Conservation (phyloP, 148 eudicot genomes). For the Rhododendron henanense region DNA sequence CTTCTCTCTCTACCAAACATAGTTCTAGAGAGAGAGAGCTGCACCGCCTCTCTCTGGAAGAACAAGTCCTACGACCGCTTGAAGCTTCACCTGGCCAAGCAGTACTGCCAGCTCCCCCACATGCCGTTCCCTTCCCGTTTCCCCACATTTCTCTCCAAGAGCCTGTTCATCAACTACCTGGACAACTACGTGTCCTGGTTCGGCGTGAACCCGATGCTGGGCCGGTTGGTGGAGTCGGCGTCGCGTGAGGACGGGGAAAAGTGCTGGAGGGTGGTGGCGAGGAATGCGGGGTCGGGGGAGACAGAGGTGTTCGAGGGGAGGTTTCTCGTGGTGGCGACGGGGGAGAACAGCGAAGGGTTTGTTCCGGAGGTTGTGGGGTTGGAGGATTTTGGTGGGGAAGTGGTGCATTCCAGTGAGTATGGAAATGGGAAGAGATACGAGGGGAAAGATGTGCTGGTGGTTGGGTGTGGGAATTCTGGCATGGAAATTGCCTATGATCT, state of each 20-base stretch:
- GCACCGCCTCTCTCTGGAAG: constrained; percentile 24
- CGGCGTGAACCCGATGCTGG: not conserved
- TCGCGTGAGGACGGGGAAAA: not conserved
- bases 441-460: constrained; percentile 17
- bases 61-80: constrained; percentile 18
- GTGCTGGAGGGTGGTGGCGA: constrained; percentile 17
- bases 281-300: not conserved
- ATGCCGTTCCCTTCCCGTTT: constrained; percentile 14
- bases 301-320: constrained; percentile 6
- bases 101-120: constrained; percentile 21
- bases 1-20: constrained; percentile 19
- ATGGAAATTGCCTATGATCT: constrained; percentile 10
- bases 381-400: constrained; percentile 15
- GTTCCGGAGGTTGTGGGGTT: constrained; percentile 17
- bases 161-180: constrained; percentile 10
- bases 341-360: constrained; percentile 24
- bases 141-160: constrained; percentile 22
- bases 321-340: constrained; percentile 31
- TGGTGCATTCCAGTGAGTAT: constrained; percentile 19
- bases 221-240: constrained; percentile 14
- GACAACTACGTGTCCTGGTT: constrained; percentile 19
- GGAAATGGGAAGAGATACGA: constrained; percentile 5
- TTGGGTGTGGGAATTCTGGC: not conserved
- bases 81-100: constrained; percentile 28
- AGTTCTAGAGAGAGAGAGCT: constrained; percentile 26